These are phyloP conservation scores for Neurospora tetraspora DNA, from an alignment of 495 filamentous ascomycete species.

Conservation along the genomic window DNA sequence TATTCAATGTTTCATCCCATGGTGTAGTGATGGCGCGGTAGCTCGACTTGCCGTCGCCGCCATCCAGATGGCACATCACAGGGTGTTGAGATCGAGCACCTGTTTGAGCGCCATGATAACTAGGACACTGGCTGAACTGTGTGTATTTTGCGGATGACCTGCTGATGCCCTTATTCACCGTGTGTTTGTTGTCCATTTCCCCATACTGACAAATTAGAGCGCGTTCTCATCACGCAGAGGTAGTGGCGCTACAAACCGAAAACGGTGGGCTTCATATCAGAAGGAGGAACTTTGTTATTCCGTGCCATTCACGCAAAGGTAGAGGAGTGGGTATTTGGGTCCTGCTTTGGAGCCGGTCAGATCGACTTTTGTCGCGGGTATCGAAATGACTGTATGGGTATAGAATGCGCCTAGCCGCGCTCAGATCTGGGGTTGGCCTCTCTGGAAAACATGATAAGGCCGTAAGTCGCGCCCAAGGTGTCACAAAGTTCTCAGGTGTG, in stretches of 20 bases:
- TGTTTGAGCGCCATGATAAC: background rate
- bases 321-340: background rate
- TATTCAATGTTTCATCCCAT: background rate
- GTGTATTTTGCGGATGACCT: background rate
- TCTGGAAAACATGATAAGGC: background rate
- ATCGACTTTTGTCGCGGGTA: background rate
- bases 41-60: background rate
- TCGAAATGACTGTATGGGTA: background rate
- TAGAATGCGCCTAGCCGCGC: background rate
- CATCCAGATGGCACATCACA: background rate
- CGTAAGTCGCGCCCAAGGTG: background rate
- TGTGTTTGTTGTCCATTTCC: background rate
- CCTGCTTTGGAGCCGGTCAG: background rate
- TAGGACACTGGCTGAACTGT: background rate
- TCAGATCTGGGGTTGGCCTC: background rate
- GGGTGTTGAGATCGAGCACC: background rate
- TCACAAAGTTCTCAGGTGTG: background rate
- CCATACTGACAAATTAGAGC: background rate
- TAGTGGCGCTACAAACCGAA: background rate
- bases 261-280: background rate
- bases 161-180: background rate
- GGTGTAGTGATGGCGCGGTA: background rate
- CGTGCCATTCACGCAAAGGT: background rate
- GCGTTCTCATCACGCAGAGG: background rate
- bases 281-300: background rate